Conservation (phyloP, 2,329 filamentous ascomycete species). For the Fusarium nelsonii region DNA sequence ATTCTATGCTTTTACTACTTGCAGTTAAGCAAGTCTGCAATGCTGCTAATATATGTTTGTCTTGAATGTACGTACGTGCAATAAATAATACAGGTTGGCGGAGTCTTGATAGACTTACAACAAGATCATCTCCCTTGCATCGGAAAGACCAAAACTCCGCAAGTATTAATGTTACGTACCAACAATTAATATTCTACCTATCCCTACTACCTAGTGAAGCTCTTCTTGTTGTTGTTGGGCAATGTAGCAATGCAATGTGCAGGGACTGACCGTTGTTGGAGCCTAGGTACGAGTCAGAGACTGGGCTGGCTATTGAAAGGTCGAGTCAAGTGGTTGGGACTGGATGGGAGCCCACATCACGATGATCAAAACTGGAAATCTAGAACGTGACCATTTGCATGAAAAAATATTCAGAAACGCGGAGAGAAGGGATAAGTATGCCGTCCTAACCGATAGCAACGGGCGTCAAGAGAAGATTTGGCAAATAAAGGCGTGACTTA, state of each 20-base stretch:
- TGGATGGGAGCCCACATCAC: too few species aligned
- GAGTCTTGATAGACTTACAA: too few species aligned
- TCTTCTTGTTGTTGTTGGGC: neutral
- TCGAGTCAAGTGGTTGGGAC: conserved; percentile 5
- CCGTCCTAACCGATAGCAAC: conserved; percentile 12
- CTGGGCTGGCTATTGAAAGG: neutral
- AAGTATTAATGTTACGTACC: neutral
- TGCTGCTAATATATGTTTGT: too few species aligned
- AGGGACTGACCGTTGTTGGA: neutral
- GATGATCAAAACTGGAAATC: neutral
- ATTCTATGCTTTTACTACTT: neutral
- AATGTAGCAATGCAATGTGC: neutral
- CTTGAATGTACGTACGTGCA: neutral
- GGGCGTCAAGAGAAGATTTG: conserved; percentile 5
- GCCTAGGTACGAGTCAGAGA: conserved; percentile 7
- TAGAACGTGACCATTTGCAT: conserved; percentile 12
- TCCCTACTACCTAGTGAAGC: too few species aligned
- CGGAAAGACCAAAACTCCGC: neutral
- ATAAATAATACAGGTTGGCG: neutral
- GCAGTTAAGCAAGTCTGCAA: neutral
- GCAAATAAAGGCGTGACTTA: conserved; percentile 26
- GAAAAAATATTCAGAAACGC: neutral
- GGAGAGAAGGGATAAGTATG: neutral
- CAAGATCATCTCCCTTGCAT: neutral
- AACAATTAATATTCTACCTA: neutral